phyloP scores from a whole-genome alignment of 2,329 filamentous ascomycete genomes.

The Kalmusia sp. region DNA sequence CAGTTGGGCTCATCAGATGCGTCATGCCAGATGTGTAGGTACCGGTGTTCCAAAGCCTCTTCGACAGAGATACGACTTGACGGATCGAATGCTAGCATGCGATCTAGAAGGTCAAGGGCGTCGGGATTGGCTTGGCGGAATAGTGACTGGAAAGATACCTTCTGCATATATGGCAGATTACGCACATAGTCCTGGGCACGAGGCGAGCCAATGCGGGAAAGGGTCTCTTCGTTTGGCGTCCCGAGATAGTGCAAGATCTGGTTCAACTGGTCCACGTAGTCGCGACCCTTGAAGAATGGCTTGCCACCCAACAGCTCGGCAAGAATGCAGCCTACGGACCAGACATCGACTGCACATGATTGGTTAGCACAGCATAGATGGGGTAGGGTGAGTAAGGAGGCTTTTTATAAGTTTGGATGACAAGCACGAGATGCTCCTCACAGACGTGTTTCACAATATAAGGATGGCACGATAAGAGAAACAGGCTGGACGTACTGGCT shows the following conservation, averaged over 20 bases:
- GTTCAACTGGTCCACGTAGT: slow-evolving; percentile 99
- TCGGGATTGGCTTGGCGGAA: slow-evolving; percentile 97
- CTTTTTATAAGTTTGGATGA: slow-evolving; percentile 3
- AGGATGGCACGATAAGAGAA: background rate
- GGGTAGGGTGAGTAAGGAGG: slow-evolving; percentile 10
- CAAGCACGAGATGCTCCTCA: slow-evolving; percentile 4
- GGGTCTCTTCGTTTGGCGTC: slow-evolving; percentile 93
- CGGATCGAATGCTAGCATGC: slow-evolving; percentile 97
- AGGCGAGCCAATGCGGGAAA: slow-evolving; percentile 91
- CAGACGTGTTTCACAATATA: slow-evolving; percentile 1
- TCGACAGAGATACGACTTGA: slow-evolving; percentile 93
- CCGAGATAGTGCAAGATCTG: slow-evolving; percentile 98
- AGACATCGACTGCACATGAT: slow-evolving; percentile 80
- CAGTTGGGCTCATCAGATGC: slow-evolving; percentile 94
- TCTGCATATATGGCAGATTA: slow-evolving; percentile 93
- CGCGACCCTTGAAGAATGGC: slow-evolving; percentile 98
- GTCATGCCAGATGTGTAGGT: slow-evolving; percentile 98
- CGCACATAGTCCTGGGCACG: slow-evolving; percentile 98
- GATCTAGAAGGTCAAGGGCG: slow-evolving; percentile 91
- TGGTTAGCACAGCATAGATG: slow-evolving; percentile 24
- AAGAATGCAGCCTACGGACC: slow-evolving; percentile 98
- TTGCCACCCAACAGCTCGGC: slow-evolving; percentile 94
- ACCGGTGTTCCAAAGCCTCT: slow-evolving; percentile 92
- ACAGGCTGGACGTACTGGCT: slow-evolving; percentile 81
- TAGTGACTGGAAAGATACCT: slow-evolving; percentile 84